Evolutionary conservation across 805 yeast species (phyloP).

Genomic region (Wilhelminamyces savonicus): DNA sequence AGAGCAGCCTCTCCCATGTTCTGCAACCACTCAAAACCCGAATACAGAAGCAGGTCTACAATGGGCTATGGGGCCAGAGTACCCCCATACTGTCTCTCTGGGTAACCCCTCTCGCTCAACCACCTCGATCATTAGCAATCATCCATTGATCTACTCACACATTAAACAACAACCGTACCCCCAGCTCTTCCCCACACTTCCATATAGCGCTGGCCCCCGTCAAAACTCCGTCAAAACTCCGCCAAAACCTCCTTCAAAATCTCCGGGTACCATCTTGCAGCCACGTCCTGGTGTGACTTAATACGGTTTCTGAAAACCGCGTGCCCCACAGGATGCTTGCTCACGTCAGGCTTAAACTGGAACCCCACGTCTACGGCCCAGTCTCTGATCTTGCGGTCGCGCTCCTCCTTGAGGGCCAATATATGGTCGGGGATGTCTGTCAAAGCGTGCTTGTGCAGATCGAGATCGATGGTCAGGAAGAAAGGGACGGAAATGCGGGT

Average conservation of each 20-base stretch:
- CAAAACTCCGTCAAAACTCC: no score
- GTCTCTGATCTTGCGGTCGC: slow-evolving; percentile 28
- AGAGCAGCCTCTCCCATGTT: no score
- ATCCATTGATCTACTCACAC: no score
- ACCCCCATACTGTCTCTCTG: no score
- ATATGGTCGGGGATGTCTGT: slow-evolving; percentile 22
- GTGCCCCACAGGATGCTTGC: slow-evolving; percentile 38
- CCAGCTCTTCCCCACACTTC: no score
- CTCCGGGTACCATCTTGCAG: slow-evolving; percentile 37
- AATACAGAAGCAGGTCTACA: no score
- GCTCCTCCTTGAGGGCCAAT: slow-evolving; percentile 19
- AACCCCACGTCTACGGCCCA: slow-evolving; percentile 36
- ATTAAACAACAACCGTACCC: no score
- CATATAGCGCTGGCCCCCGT: no score
- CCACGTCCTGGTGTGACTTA: slow-evolving; percentile 39
- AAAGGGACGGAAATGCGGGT: slow-evolving; percentile 43
- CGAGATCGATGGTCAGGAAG: slow-evolving; percentile 42
- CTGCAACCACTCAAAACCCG: no score
- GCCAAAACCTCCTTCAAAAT: slow-evolving; percentile 26
- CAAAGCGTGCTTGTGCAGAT: slow-evolving; percentile 23
- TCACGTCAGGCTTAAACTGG: slow-evolving; percentile 31
- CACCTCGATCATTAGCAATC: no score
- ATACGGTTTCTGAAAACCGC: slow-evolving; percentile 41
- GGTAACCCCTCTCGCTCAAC: no score
- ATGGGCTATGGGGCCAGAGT: no score